Base-by-base conservation (phyloP, 2,329 filamentous ascomycete genomes). In the Fonsecaea nubica region DNA sequence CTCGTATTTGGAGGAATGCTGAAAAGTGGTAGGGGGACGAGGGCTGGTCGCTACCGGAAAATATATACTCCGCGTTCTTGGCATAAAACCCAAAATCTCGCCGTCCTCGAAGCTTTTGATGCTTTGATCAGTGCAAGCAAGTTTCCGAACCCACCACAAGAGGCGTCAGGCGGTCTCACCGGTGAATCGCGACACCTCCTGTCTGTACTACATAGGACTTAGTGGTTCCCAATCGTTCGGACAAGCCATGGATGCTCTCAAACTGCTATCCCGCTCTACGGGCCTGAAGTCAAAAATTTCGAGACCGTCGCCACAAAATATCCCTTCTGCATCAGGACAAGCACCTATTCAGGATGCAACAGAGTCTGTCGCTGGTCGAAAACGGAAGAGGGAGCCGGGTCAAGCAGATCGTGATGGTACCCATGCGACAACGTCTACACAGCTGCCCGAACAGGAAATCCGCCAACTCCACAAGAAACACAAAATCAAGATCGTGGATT, bases 401-500 rank as follows among this genome's bases (percentile, higher is more conserved):
- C 70, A 72, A n/a, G 58, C 48, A 33, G 66, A 72, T 18, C 69
- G 79, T 21, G 53, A 38, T 12, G 7, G n/a, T n/a, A 4, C 1
- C 25, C n/a, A 58, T n/a, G 3, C 25, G n/a, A 38, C 25, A 13
- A 18, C 8, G 10, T 18, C 45, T 32, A 4, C 3, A 8, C 38
- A 21, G 12, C 58, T 70, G 4, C 58, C 66, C n/a, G 67, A 69
- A 48, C 63, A 60, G n/a, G 87, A 93, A 75, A 89, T 91, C 72
- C 89, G 90, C 72, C 87, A 89, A 66, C 83, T 94, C 10, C 80
- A 97, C 68, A 89, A 89, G 68, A 90, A 88, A 64, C 92, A 97
- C 78, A 91, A 93, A 70, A 83, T 97, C 71, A 97, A 97, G 77
- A 86, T 96, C 45, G 92, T 91, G 0, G 82, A 96, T 57, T 80